Evolutionary conservation across 345 rosid species (phyloP).

Genomic region (Eucalyptus guilfoylei): DNA sequence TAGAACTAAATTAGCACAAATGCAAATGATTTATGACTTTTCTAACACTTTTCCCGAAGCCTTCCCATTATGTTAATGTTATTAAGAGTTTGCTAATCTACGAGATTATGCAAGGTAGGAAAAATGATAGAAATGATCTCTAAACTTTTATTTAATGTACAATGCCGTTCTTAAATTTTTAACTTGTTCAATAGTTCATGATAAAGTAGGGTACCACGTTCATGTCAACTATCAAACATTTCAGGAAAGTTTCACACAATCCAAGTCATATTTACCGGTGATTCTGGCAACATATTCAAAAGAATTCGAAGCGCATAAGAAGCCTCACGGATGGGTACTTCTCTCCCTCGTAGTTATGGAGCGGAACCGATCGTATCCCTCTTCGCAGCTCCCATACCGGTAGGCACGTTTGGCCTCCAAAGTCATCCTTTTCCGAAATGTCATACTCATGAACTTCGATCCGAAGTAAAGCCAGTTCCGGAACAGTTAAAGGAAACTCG

Average conservation of each 20-base stretch:
- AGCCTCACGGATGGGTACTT: constrained; percentile 24
- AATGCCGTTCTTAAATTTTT: background rate
- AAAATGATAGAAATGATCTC: no score
- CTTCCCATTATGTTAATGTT: background rate
- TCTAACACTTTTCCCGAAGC: background rate
- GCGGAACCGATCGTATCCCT: constrained; percentile 69
- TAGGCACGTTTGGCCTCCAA: constrained; percentile 80
- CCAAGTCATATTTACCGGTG: background rate
- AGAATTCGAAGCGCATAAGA: background rate
- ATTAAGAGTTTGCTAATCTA: background rate
- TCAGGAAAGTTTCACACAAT: background rate
- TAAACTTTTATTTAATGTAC: no score
- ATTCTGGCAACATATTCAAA: background rate
- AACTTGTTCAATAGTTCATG: background rate
- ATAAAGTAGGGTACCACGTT: background rate
- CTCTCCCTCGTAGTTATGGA: constrained; percentile 32
- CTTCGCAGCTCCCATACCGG: constrained; percentile 56
- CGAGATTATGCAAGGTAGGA: background rate
- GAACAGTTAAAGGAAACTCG: constrained; percentile 78
- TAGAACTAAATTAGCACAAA: no score
- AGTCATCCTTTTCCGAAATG: constrained; percentile 57
- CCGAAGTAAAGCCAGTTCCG: constrained; percentile 71
- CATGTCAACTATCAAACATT: background rate
- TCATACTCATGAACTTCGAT: constrained; percentile 89
- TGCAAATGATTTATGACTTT: no score